A percentile compares a stretch with the other conserved stretches of the same genome.
phyloP scores from a whole-genome alignment of 768 basidiomycete species.

The Serpula lacrymans region DNA sequence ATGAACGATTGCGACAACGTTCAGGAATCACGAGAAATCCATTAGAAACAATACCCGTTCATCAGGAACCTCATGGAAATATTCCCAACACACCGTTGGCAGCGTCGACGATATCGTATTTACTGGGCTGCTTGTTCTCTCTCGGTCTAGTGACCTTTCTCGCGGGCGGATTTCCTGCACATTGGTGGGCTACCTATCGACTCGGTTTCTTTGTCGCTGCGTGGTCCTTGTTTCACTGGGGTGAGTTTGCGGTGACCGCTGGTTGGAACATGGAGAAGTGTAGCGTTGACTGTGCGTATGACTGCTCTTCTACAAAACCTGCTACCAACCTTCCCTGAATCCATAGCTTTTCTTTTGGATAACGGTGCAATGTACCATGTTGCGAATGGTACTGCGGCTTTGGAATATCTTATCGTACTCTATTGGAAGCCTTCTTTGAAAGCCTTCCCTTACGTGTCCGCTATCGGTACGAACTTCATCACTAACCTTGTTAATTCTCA shows the following conservation, averaged over 20 bases:
- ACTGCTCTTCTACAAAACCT: slow-evolving; percentile 1
- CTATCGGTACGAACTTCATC: slow-evolving; percentile 44
- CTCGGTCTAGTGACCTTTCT: slow-evolving; percentile 52
- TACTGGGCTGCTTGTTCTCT: slow-evolving; percentile 73
- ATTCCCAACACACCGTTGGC: slow-evolving; percentile 91
- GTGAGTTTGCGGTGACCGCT: slow-evolving; percentile 92
- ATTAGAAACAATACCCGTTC: slow-evolving; percentile 53
- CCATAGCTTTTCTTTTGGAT: slow-evolving; percentile 85
- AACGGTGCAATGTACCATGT: slow-evolving; percentile 84
- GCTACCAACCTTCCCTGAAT: slow-evolving; percentile 1
- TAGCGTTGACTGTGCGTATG: slow-evolving; percentile 81
- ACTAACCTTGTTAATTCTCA: slow-evolving; percentile 1
- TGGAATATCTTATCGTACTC: slow-evolving; percentile 73
- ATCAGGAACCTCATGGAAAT: slow-evolving; percentile 39
- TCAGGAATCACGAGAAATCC: slow-evolving; percentile 32
- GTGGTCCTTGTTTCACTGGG: slow-evolving; percentile 90
- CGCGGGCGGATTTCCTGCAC: slow-evolving; percentile 38
- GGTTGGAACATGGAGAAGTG: slow-evolving; percentile 94
- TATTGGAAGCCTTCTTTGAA: slow-evolving; percentile 69
- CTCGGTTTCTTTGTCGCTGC: slow-evolving; percentile 80
- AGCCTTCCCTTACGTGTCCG: slow-evolving; percentile 51
- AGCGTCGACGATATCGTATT: slow-evolving; percentile 73
- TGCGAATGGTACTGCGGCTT: slow-evolving; percentile 73
- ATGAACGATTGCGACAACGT: slow-evolving; percentile 44
- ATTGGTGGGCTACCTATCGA: slow-evolving; percentile 70